These are phyloP conservation scores for Trichoderma guizhouense DNA, from an alignment of 2,329 filamentous ascomycete genomes.

Conservation along the genomic window DNA sequence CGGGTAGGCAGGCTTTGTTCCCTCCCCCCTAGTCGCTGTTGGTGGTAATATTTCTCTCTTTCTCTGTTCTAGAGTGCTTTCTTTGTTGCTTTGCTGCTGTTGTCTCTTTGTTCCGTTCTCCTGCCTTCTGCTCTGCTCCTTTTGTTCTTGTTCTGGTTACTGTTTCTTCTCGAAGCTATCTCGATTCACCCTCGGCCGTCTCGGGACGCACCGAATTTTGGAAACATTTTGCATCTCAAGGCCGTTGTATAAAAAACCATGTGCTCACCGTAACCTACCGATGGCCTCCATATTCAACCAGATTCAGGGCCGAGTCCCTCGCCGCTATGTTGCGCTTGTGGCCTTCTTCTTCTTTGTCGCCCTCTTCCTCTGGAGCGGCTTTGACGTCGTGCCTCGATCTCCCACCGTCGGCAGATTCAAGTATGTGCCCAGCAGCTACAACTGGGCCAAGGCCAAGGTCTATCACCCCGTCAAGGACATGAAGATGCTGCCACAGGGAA, in stretches of 20 bases:
- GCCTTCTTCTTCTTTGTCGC: conserved; percentile 27
- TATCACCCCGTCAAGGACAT: conserved; percentile 33
- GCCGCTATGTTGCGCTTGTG: conserved; percentile 33
- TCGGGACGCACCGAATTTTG: not conserved
- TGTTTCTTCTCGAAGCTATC: not conserved
- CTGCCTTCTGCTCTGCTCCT: not conserved
- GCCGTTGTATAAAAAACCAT: not conserved
- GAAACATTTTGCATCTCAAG: not conserved
- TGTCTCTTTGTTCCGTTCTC: no score
- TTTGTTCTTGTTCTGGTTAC: not conserved
- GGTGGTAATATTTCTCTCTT: not conserved
- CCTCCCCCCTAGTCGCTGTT: not conserved
- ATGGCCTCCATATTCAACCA: conserved; percentile 29
- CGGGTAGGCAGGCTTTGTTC: not conserved
- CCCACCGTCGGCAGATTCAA: conserved; percentile 26
- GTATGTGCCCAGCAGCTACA: conserved; percentile 37
- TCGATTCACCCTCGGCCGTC: not conserved
- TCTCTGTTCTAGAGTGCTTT: not conserved
- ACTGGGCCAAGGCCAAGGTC: conserved; percentile 36
- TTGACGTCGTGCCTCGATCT: conserved; percentile 21
- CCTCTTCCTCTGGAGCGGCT: conserved; percentile 29
- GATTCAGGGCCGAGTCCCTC: conserved; percentile 31
- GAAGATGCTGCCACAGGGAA: conserved; percentile 35
- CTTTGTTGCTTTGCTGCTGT: not conserved
- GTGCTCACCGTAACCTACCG: not conserved